Evolutionary conservation across 2,329 filamentous ascomycete genomes (phyloP).

Genomic region (Penicillium capsulatum): DNA sequence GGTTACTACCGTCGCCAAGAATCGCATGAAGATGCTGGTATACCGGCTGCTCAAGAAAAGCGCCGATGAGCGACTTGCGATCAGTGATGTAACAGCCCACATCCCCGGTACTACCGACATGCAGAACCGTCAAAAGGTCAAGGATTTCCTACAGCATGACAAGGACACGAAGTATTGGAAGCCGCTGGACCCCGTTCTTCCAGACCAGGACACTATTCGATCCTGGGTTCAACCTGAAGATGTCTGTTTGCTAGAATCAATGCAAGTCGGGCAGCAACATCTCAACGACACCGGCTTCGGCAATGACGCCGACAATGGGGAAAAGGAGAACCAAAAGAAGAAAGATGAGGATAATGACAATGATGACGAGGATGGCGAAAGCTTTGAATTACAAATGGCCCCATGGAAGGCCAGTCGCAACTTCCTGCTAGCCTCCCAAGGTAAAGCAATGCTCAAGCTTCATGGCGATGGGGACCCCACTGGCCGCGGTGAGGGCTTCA

Average conservation of each 20-base stretch:
- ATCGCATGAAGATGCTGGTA: slow-evolving; percentile 91
- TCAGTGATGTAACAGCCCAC: slow-evolving; percentile 85
- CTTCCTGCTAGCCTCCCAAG: slow-evolving; percentile 86
- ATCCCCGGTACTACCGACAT: slow-evolving; percentile 91
- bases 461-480: slow-evolving; percentile 95
- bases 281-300: slow-evolving; percentile 88
- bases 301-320: slow-evolving; percentile 61
- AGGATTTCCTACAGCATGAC: slow-evolving; percentile 90
- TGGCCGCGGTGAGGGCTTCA: slow-evolving; percentile 88
- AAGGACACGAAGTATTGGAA: slow-evolving; percentile 86
- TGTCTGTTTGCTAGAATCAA: slow-evolving; percentile 88
- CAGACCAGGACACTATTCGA: slow-evolving; percentile 76
- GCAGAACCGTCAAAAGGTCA: slow-evolving; percentile 93
- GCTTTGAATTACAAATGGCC: slow-evolving; percentile 80
- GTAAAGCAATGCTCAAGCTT: slow-evolving; percentile 94
- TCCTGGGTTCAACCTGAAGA: slow-evolving; percentile 93
- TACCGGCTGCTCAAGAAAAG: slow-evolving; percentile 82
- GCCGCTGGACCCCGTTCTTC: slow-evolving; percentile 65
- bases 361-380: slow-evolving; percentile 65
- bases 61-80: slow-evolving; percentile 62
- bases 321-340: slow-evolving; percentile 59
- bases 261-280: slow-evolving; percentile 91
- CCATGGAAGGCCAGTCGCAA: slow-evolving; percentile 97
- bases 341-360: slow-evolving; percentile 62
- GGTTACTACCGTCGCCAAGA: slow-evolving; percentile 95